Conservation (phyloP, 2,329 filamentous ascomycete species). For the Fusarium brachygibbosum region DNA sequence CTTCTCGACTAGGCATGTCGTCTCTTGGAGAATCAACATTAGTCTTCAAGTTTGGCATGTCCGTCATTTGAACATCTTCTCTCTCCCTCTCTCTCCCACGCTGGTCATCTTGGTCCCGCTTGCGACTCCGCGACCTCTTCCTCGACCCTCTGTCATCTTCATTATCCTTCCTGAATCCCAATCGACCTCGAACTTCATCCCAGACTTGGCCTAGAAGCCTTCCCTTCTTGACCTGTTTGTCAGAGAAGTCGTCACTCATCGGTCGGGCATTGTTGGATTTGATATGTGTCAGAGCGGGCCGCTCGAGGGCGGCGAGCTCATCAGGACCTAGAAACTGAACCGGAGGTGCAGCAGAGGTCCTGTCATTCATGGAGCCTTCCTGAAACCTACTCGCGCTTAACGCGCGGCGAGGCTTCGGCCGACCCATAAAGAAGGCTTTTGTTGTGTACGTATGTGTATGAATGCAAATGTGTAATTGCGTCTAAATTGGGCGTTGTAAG, state of each 20-base stretch:
- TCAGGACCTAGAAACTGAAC: slow-evolving; percentile 70
- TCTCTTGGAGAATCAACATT: slow-evolving; percentile 25
- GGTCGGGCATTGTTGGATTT: slow-evolving; percentile 37
- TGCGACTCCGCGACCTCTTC: slow-evolving; percentile 44
- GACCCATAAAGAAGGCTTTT: slow-evolving; percentile 46
- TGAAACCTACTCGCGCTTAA: slow-evolving; percentile 68
- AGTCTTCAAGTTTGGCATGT: slow-evolving; percentile 23
- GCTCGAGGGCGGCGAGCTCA: slow-evolving; percentile 52
- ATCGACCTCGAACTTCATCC: slow-evolving; percentile 55
- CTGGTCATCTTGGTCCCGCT: slow-evolving; percentile 35
- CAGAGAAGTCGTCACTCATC: slow-evolving; percentile 52
- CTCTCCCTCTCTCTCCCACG: slow-evolving; percentile 36
- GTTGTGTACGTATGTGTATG: slow-evolving; percentile 24
- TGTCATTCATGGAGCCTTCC: slow-evolving; percentile 90
- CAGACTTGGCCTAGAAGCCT: slow-evolving; percentile 56
- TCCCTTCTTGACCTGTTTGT: slow-evolving; percentile 50
- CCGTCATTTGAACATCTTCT: slow-evolving; percentile 34
- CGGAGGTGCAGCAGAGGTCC: slow-evolving; percentile 78
- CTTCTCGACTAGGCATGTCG: slow-evolving; percentile 59
- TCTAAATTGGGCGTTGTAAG: slow-evolving; percentile 15
- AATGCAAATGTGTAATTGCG: slow-evolving; percentile 11
- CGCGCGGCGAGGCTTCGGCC: slow-evolving; percentile 53
- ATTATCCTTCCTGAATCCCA: slow-evolving; percentile 50
- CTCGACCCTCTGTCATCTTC: slow-evolving; percentile 45
- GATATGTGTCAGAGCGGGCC: slow-evolving; percentile 36